Base-by-base conservation (phyloP, 345 rosid genomes). In the Raphanus raphanistrum region DNA sequence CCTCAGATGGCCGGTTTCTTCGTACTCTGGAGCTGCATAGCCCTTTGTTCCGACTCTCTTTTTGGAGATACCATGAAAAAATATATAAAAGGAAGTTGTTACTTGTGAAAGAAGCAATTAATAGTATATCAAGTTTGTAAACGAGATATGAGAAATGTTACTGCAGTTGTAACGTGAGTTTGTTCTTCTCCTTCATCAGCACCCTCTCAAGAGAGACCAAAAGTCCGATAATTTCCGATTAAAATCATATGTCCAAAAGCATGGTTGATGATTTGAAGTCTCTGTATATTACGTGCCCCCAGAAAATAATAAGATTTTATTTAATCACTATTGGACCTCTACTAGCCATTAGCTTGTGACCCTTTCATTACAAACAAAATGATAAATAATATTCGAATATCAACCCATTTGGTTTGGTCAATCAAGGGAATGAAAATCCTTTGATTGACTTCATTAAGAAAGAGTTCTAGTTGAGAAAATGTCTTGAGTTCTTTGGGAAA, bases 201-300 rank as follows among this genome's bases (percentile, higher is more conserved):
- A 58, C 98, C 99, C 86, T 91, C 98, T 83, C 97, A 28, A 28
- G 86, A 26, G 99, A 96, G 72, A 95, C 41, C 99, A 97, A 43
- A 95, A 95, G 78, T 95, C 99, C 2, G 99, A 91, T 71, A 95
- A 83, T 76, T 90, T 90, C 5, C 96, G 82, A 64, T 76, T 81
- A 8, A 89, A 88, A 26, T 81, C 79, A 61, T 82, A 21, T 82
- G 7, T 92, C 91, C 83, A 92, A 71, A n/a, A 94, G 93, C 78
- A 94, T 94, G 52, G 92, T 94, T n/a, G 98, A 87, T 70, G 92
- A 64, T 74, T 94, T 94, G 81, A 92, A 92, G 77, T 94, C 98
- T 66, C 98, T 87, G 76, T 87, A 94, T 83, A 94, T 94, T 26
- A 94, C 31, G 4, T 28, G 31, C 31, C 31, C 31, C 31, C 31